Conservation (phyloP, 148 eudicot species). For the Oxyria digyna region DNA sequence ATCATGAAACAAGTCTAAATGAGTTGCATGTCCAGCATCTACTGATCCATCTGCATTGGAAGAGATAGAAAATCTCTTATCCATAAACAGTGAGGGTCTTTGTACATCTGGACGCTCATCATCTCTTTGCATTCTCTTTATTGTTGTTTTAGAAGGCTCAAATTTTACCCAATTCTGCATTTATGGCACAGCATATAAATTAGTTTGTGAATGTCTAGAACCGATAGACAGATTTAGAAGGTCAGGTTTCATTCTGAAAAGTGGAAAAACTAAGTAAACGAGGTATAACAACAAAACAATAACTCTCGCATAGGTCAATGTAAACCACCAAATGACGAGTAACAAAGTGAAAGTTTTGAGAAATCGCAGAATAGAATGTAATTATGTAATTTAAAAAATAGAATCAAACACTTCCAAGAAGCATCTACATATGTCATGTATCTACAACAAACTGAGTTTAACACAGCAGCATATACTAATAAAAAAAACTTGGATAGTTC, state of each 20-base stretch:
- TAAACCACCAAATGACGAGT: background rate
- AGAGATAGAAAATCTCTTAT: slow-evolving; percentile 25
- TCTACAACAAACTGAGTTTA: background rate
- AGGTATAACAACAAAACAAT: background rate
- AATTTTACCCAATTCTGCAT: slow-evolving; percentile 71
- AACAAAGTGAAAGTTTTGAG: background rate
- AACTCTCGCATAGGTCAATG: background rate
- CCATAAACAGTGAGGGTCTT: slow-evolving; percentile 25
- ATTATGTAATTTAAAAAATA: background rate
- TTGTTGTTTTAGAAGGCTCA: slow-evolving; percentile 77
- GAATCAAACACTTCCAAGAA: background rate
- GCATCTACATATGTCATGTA: background rate
- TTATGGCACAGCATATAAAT: slow-evolving; percentile 8
- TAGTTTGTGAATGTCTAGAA: background rate
- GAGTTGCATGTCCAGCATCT: slow-evolving; percentile 15
- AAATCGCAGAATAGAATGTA: background rate
- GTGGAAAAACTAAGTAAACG: background rate
- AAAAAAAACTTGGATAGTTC: background rate
- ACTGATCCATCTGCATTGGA: slow-evolving; percentile 23
- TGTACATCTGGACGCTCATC: slow-evolving; percentile 22
- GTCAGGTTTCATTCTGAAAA: background rate
- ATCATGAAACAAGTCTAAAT: slow-evolving; percentile 21
- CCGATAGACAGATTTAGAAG: background rate
- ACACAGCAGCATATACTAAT: background rate
- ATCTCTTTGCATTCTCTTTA: slow-evolving; percentile 44